Conservation (phyloP, 805 yeast species). For the Alloascoidea africana region DNA sequence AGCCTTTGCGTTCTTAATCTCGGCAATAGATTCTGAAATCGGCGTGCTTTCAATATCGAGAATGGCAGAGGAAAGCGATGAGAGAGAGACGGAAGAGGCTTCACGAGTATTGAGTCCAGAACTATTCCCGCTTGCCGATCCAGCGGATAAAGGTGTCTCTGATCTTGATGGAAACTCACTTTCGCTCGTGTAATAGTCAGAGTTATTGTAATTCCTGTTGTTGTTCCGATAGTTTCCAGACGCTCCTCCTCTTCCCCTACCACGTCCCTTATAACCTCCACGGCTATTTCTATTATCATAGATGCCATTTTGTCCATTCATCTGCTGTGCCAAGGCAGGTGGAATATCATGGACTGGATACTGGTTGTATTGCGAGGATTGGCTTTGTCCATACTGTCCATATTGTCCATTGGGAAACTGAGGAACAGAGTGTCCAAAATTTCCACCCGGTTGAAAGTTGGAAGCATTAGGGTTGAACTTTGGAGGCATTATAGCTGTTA, state of each 20-base stretch:
- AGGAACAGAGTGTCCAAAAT: no score
- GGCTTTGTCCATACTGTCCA: no score
- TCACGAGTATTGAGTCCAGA: conserved; percentile 24
- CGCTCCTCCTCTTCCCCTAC: not conserved
- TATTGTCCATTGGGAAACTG: no score
- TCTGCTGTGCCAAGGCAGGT: no score
- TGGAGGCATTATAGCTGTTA: no score
- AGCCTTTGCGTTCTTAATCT: conserved; percentile 34
- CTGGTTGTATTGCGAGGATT: no score
- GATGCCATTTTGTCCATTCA: no score
- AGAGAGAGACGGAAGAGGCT: conserved; percentile 58
- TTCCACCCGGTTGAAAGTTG: no score
- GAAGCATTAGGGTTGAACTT: no score
- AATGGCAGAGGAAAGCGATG: conserved; percentile 59
- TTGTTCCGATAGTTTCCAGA: not conserved
- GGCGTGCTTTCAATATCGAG: conserved; percentile 53
- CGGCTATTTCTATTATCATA: no score
- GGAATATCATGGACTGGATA: no score
- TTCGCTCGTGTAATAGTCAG: not conserved
- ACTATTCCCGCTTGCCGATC: not conserved
- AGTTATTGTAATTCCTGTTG: not conserved
- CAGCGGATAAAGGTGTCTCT: not conserved
- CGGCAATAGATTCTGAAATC: conserved; percentile 38
- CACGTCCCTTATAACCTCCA: not conserved
- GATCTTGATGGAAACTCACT: not conserved